These are phyloP conservation scores for Tetrahymena elliotti DNA, from an alignment of 73 alveolate genomes.

Conservation along the genomic window DNA sequence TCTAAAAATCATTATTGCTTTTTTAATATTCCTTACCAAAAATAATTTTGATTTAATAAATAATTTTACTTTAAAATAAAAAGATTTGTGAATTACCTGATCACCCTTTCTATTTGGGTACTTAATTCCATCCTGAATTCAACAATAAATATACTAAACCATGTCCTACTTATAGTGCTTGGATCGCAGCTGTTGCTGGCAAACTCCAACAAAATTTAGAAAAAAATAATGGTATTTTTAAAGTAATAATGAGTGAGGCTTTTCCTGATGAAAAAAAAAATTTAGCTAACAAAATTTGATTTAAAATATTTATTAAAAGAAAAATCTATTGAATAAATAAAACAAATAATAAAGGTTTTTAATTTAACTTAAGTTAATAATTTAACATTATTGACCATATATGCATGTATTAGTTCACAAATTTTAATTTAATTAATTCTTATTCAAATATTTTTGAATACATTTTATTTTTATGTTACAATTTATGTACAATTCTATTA, in stretches of 20 bases:
- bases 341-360: too few species aligned
- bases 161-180: slow-evolving; percentile 45
- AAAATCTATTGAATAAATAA: too few species aligned
- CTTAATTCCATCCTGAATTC: slow-evolving; percentile 62
- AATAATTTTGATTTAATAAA: neutral
- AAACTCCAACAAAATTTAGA: neutral
- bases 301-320: neutral
- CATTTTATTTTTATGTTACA: too few species aligned
- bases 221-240: neutral
- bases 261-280: neutral
- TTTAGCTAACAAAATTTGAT: neutral
- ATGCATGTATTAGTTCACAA: neutral
- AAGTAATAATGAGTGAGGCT: neutral
- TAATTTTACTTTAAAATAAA: neutral
- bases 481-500: too few species aligned
- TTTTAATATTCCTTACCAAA: too few species aligned
- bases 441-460: too few species aligned
- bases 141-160: slow-evolving; percentile 45
- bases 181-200: slow-evolving; percentile 26
- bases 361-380: too few species aligned
- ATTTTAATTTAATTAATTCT: too few species aligned
- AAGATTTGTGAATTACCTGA: slow-evolving; percentile 14
- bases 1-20: too few species aligned
- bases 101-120: slow-evolving; percentile 63
- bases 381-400: neutral